These are phyloP conservation scores for Mycena haematopus DNA, from an alignment of 768 basidiomycete species.

Conservation along the genomic window DNA sequence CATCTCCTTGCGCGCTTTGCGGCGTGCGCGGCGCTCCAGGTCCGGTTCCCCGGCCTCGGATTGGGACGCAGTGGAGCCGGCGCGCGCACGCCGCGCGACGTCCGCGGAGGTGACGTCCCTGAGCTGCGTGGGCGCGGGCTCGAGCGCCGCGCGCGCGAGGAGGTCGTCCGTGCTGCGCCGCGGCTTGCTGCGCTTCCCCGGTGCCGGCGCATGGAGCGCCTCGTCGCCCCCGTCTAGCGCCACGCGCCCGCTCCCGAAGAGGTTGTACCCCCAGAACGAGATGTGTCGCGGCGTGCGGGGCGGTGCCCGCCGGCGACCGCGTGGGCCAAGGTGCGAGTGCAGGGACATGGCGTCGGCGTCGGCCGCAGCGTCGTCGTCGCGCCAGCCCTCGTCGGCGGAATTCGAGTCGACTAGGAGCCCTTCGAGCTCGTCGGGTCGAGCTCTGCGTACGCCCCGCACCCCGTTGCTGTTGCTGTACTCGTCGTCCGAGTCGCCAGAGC, in stretches of 20 bases:
- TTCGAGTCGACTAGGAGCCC: slow-evolving; percentile 18
- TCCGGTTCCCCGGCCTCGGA: background rate
- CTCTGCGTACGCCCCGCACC: slow-evolving; percentile 8
- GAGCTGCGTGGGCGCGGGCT: slow-evolving; percentile 2
- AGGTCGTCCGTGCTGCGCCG: slow-evolving; percentile 6
- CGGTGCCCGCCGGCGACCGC: slow-evolving; percentile 13
- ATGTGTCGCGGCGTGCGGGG: slow-evolving; percentile 26
- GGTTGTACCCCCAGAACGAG: slow-evolving; percentile 18
- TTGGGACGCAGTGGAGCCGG: background rate
- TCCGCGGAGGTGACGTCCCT: slow-evolving; percentile 2
- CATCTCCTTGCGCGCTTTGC: slow-evolving; percentile 18
- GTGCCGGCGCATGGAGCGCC: background rate
- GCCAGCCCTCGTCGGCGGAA: background rate
- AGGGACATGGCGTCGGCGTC: slow-evolving; percentile 28
- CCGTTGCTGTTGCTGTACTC: background rate
- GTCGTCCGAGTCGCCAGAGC: background rate
- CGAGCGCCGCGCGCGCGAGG: slow-evolving; percentile 7
- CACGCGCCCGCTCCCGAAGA: slow-evolving; percentile 16
- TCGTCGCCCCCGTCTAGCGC: slow-evolving; percentile 1
- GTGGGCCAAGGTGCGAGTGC: slow-evolving; percentile 27
- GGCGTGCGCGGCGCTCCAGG: slow-evolving; percentile 8
- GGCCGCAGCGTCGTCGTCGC: slow-evolving; percentile 17
- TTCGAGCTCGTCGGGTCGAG: slow-evolving; percentile 25
- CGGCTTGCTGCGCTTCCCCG: background rate
- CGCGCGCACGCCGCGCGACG: background rate